These are phyloP conservation scores for Piromyces sp. DNA, from an alignment of 192 early-diverging fungal species.

Conservation along the genomic window DNA sequence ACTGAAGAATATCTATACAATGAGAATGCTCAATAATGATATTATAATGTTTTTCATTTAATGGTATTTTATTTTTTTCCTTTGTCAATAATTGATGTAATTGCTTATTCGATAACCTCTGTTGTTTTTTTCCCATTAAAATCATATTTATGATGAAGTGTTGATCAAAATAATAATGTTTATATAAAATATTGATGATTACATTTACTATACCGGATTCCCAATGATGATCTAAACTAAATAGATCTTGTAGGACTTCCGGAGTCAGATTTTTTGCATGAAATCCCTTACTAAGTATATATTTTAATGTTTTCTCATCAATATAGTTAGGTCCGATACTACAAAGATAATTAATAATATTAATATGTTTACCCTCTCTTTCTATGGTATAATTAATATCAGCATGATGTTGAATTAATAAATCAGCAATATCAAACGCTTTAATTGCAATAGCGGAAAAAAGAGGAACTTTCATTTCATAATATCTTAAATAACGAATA, in stretches of 20 bases:
- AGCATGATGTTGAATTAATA: background rate
- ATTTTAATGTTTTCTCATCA: background rate
- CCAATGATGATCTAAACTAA: background rate
- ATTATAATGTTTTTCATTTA: no score
- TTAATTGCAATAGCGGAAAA: background rate
- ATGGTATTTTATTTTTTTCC: no score
- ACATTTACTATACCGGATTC: background rate
- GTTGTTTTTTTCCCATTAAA: no score
- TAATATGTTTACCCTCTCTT: background rate
- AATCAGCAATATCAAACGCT: background rate
- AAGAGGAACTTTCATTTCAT: background rate
- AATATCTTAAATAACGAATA: background rate
- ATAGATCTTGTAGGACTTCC: background rate
- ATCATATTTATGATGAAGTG: no score
- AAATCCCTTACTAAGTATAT: background rate
- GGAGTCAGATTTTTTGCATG: background rate
- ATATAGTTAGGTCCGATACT: no score
- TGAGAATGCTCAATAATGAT: no score
- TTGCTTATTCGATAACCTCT: no score
- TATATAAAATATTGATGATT: background rate
- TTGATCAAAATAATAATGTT: no score
- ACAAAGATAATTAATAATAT: background rate
- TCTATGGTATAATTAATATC: background rate
- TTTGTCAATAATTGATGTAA: no score
- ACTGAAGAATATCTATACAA: no score